phyloP scores from a whole-genome alignment of 2,329 filamentous ascomycete species.

The Alternaria novae-zelandiae region DNA sequence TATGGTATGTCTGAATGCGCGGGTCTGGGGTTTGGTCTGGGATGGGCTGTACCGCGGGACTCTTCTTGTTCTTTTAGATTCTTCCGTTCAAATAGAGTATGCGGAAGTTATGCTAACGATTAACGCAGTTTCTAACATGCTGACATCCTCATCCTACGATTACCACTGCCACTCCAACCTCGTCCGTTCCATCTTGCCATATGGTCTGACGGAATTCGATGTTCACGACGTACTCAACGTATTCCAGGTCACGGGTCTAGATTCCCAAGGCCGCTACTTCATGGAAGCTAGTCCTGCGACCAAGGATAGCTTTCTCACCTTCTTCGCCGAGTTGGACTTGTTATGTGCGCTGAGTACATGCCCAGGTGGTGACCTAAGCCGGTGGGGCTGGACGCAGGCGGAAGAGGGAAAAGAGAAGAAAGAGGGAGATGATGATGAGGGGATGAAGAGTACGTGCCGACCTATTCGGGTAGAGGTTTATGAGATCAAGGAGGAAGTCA shows the following conservation, averaged over 20 bases:
- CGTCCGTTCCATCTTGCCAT: slow-evolving; percentile 71
- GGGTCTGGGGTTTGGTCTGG: neutral
- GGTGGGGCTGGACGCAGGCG: slow-evolving; percentile 75
- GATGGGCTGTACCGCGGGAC: neutral
- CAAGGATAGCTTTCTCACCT: slow-evolving; percentile 65
- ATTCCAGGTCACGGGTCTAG: slow-evolving; percentile 82
- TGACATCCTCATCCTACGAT: slow-evolving; percentile 74
- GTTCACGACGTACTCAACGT: slow-evolving; percentile 87
- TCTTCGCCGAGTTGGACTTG: slow-evolving; percentile 80
- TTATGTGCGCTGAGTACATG: slow-evolving; percentile 72
- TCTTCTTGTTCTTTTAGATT: neutral
- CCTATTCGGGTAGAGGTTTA: slow-evolving; percentile 79
- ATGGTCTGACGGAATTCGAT: slow-evolving; percentile 73
- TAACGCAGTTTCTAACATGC: slow-evolving; percentile 70
- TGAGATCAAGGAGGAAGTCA: slow-evolving; percentile 59
- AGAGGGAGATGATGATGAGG: slow-evolving; percentile 61
- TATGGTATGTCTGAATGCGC: slow-evolving; percentile 57
- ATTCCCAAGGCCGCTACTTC: slow-evolving; percentile 57
- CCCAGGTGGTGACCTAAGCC: slow-evolving; percentile 79
- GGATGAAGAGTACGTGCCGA: slow-evolving; percentile 63
- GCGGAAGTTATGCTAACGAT: neutral
- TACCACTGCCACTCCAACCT: slow-evolving; percentile 88
- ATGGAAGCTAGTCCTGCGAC: slow-evolving; percentile 59
- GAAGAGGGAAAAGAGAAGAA: slow-evolving; percentile 55
- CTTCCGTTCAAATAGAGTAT: neutral